These are phyloP conservation scores for Entamoeba moshkovskii DNA, from an alignment of 208 protist species.

Conservation along the genomic window DNA sequence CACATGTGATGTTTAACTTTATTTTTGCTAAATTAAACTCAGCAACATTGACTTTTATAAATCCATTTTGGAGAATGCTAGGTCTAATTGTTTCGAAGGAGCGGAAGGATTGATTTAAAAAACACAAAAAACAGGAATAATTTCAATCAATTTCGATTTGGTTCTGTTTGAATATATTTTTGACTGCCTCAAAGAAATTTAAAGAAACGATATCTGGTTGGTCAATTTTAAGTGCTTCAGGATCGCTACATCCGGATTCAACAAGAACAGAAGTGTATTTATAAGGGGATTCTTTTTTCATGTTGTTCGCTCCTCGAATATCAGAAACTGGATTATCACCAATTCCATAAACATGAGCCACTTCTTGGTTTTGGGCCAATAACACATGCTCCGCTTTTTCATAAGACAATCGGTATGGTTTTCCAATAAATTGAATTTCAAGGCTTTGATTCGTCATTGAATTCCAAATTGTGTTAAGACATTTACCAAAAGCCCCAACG, in stretches of 20 bases:
- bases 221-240: neutral
- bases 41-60: too few species aligned
- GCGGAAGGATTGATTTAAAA: too few species aligned
- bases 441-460: neutral
- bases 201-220: neutral
- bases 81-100: too few species aligned
- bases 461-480: neutral
- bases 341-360: neutral
- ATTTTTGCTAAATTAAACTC: too few species aligned
- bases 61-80: too few species aligned
- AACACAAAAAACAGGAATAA: too few species aligned
- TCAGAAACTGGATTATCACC: neutral
- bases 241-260: neutral
- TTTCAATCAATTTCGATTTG: too few species aligned
- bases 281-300: neutral
- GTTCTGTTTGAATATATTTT: neutral
- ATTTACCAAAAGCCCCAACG: neutral
- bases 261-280: neutral
- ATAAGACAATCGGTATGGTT: neutral
- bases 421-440: neutral
- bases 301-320: neutral
- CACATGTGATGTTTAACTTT: too few species aligned
- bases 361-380: neutral
- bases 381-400: neutral
- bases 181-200: neutral